A percentile compares a stretch with the other conserved stretches of the same genome.
Evolutionary conservation across 1,284 basidiomycete genomes (phyloP).

Genomic region (Microbotryomycetes sp.): DNA sequence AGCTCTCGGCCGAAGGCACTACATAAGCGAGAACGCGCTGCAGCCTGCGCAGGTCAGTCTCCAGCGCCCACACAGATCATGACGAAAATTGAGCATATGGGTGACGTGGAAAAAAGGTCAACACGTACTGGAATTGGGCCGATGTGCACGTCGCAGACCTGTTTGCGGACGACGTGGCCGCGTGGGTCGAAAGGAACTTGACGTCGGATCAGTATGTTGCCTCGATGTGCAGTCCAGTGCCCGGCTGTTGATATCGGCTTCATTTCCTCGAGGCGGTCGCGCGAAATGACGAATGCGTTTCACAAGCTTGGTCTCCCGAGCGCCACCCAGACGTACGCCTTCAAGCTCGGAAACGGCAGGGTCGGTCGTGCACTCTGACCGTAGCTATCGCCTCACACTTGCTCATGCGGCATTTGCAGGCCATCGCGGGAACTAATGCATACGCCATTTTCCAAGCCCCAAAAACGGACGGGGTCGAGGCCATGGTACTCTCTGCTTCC

Average conservation of each 20-base stretch:
- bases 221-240: conserved; percentile 1
- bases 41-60: conserved; percentile 70
- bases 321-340: conserved; percentile 60
- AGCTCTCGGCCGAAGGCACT: conserved; percentile 58
- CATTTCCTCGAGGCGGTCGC: neutral
- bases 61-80: neutral
- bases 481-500: conserved; percentile 79
- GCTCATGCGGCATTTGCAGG: conserved; percentile 38
- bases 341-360: conserved; percentile 36
- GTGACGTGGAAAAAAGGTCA: conserved; percentile 56
- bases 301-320: conserved; percentile 60
- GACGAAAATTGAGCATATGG: neutral
- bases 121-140: conserved; percentile 77
- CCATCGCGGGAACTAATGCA: conserved; percentile 59
- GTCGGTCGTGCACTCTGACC: conserved; percentile 42
- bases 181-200: conserved; percentile 46
- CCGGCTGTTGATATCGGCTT: neutral
- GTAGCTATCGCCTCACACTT: conserved; percentile 41
- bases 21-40: conserved; percentile 88
- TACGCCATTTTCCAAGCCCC: conserved; percentile 78
- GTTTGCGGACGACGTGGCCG: conserved; percentile 63
- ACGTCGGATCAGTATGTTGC: conserved; percentile 60
- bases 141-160: conserved; percentile 75
- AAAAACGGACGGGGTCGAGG: conserved; percentile 79
- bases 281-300: conserved; percentile 53